A percentile compares a stretch with the other conserved stretches of the same genome.
These are phyloP conservation scores for Coemansia sp. DNA, from an alignment of 192 early-diverging fungal species.

Conservation along the genomic window DNA sequence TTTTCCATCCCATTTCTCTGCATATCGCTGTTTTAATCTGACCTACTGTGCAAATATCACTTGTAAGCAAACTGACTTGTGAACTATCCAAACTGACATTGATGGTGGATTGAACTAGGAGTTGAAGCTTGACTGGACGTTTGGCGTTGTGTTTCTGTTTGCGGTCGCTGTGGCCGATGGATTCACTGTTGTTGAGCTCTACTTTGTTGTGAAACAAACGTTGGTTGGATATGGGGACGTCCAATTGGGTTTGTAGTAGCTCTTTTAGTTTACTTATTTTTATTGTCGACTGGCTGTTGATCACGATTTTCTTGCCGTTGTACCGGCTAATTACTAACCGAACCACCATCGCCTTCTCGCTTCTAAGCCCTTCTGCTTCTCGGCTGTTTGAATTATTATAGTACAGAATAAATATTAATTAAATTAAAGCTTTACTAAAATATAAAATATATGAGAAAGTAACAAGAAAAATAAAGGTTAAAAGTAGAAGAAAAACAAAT, in stretches of 20 bases:
- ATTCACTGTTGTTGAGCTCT: not conserved
- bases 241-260: not conserved
- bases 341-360: not conserved
- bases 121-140: not conserved
- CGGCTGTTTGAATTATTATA: too few species aligned
- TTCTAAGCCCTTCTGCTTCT: too few species aligned
- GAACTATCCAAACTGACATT: not conserved
- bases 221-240: not conserved
- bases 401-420: too few species aligned
- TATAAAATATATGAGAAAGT: too few species aligned
- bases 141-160: not conserved
- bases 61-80: not conserved
- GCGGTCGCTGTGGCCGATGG: constrained; percentile 5
- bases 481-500: too few species aligned
- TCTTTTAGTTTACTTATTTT: constrained; percentile 6
- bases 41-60: constrained; percentile 4
- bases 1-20: not conserved
- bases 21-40: constrained; percentile 6
- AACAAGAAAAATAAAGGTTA: too few species aligned
- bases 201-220: not conserved
- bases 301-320: not conserved
- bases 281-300: not conserved
- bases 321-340: not conserved
- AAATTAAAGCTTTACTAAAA: too few species aligned
- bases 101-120: not conserved